These are phyloP conservation scores for Pulveroboletus ravenelii DNA, from an alignment of 768 basidiomycete genomes.

Conservation along the genomic window DNA sequence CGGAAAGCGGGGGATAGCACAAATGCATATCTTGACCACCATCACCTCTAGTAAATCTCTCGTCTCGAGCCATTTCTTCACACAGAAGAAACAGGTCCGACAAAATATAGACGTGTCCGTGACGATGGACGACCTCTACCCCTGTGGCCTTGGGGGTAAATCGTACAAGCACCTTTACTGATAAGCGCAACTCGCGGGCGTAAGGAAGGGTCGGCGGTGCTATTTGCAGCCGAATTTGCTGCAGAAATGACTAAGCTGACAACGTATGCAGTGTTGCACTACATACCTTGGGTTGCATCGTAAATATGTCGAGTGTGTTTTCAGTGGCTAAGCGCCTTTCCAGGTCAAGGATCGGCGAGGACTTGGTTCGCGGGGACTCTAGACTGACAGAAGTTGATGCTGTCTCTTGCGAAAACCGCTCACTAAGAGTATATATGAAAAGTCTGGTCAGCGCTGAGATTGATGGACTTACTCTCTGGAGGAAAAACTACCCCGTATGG, in stretches of 20 bases:
- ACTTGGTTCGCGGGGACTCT: conserved; percentile 46
- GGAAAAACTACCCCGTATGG: conserved; percentile 46
- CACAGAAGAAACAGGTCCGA: conserved; percentile 92
- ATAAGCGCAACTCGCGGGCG: conserved; percentile 69
- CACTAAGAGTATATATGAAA: conserved; percentile 34
- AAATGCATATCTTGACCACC: conserved; percentile 85
- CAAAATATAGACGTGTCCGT: conserved; percentile 82
- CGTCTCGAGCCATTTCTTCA: conserved; percentile 72
- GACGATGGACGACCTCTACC: conserved; percentile 64
- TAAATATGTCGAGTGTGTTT: conserved; percentile 87
- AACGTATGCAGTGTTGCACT: not conserved
- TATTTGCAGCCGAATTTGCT: conserved; percentile 93
- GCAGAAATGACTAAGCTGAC: conserved; percentile 5
- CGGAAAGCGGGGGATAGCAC: conserved; percentile 91
- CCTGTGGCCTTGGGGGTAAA: conserved; percentile 76
- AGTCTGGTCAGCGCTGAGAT: not conserved
- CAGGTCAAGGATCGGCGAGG: conserved; percentile 66
- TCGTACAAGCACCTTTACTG: conserved; percentile 65
- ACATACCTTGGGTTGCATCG: conserved; percentile 85
- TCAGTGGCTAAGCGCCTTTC: conserved; percentile 76
- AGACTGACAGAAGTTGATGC: conserved; percentile 49
- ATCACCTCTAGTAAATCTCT: conserved; percentile 44
- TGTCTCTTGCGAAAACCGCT: conserved; percentile 59
- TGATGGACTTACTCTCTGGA: conserved; percentile 50
- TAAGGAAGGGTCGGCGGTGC: conserved; percentile 73